Evolutionary conservation across 306 rosid genomes (phyloP).

Genomic region (Citrullus mucosospermus): DNA sequence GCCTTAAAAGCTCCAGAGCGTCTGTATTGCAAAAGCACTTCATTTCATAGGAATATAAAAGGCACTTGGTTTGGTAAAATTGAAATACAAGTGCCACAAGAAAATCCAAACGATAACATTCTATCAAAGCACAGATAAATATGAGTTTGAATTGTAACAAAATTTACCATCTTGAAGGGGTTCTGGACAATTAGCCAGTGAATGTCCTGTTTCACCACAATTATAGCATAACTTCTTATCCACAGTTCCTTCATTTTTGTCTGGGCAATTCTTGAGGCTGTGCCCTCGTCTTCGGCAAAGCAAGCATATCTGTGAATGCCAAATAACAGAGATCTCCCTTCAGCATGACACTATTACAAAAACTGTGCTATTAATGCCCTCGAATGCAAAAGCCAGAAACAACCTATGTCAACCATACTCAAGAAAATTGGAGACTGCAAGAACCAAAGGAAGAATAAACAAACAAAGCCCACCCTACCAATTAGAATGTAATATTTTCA

Average conservation of each 20-base stretch:
- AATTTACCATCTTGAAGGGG: constrained; percentile 61
- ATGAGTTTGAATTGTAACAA: neutral
- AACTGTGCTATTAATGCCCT: neutral
- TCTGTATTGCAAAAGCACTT: neutral
- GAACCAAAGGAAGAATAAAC: neutral
- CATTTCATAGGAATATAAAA: neutral
- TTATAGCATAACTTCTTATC: constrained; percentile 60
- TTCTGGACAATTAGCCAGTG: constrained; percentile 44
- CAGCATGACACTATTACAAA: neutral
- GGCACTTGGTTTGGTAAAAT: neutral
- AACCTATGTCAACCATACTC: neutral
- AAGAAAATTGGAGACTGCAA: neutral
- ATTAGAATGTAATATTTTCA: no score
- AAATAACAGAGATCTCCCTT: neutral
- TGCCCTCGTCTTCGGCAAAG: constrained; percentile 84
- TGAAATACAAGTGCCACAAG: neutral
- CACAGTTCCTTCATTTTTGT: constrained; percentile 25
- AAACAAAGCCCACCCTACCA: neutral
- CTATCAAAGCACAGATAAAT: neutral
- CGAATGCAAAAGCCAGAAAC: neutral
- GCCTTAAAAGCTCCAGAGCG: neutral
- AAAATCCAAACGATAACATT: neutral
- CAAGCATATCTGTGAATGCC: constrained; percentile 56
- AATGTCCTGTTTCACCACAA: constrained; percentile 77
- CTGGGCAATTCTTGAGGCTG: constrained; percentile 66